A percentile compares a stretch with the other conserved stretches of the same genome.
Conservation (phyloP, 1,284 basidiomycete species). For the Puccinia horiana region DNA sequence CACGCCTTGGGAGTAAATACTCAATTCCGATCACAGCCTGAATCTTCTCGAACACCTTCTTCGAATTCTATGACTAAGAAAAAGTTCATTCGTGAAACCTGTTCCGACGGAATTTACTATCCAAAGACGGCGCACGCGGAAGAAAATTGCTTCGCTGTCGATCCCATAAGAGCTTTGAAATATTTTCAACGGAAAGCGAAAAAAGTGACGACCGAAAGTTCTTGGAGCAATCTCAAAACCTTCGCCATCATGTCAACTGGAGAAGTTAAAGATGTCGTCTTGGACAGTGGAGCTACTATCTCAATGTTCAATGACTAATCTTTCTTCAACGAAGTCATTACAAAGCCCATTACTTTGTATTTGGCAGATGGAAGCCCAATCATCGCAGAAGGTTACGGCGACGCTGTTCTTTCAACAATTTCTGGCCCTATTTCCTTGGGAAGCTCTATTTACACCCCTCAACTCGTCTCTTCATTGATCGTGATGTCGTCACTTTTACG, state of each 20-base stretch:
- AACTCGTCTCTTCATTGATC: not conserved
- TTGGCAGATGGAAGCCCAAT: not conserved
- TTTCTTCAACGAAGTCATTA: not conserved
- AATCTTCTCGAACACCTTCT: not conserved
- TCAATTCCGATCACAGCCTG: not conserved
- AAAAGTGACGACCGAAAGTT: not conserved
- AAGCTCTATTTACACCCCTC: not conserved
- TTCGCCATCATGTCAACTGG: not conserved
- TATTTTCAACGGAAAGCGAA: not conserved
- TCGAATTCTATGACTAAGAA: not conserved
- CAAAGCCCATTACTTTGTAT: not conserved
- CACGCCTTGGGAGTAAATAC: not conserved
- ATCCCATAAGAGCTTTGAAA: not conserved
- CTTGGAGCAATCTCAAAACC: not conserved
- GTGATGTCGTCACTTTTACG: not conserved
- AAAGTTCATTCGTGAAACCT: not conserved
- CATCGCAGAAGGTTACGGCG: not conserved
- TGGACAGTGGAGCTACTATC: not conserved
- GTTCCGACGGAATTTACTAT: not conserved
- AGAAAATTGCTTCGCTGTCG: not conserved
- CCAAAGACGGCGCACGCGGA: not conserved
- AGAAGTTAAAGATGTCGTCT: not conserved
- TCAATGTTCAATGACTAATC: not conserved
- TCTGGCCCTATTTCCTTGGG: not conserved
- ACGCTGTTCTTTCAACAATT: not conserved